Evolutionary conservation across 78 protist species (phyloP), one percentile per base, ranked within the genome.

Genomic region (Dictyostelium firmibasis): DNA sequence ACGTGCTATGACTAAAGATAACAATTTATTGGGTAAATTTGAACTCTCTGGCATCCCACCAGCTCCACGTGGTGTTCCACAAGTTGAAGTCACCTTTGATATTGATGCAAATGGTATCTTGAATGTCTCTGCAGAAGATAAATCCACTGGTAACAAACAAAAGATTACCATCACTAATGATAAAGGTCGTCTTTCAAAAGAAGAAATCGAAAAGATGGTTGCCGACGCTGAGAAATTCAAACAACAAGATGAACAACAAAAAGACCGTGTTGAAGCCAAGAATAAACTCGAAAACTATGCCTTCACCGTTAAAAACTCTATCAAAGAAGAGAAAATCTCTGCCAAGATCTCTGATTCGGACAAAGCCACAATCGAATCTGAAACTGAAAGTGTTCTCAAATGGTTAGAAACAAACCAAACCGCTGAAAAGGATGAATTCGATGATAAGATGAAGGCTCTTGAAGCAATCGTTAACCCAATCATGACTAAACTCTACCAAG

Each of bases 91-190:
- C 88, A 94, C 97, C 36, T 98, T 98, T 91, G 98, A 97, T 78
- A 81, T 98, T 31, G 99, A 98, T 92, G 95, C 94, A 76, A 98
- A 98, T 89, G 96, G 97, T 53, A 98, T 98, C 96, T 84, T 99
- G 75, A 97, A 97, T 96, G 99, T 99, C 14, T 33, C 97, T 20
- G 99, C 99, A 6, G 88, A 43, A 94, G 99, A 99, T 85, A 96
- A 98, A 98, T 18, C 97, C 57, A 93, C 99, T 18, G 99, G 98
- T 84, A 81, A 91, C 88, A 85, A 86, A 83, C 93, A 84, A 67
- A 92, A 85, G 91, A 92, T 96, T 20, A 85, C 97, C 57, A 85
- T 96, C 62, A 96, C 97, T 81, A 91, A 96, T 92, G 97, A 95
- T 83, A 84, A 82, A 79, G 98, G 99, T 38, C 95, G 99, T 10